Conservation (phyloP, 2,329 filamentous ascomycete species). For the Pestalotiopsis sp. region DNA sequence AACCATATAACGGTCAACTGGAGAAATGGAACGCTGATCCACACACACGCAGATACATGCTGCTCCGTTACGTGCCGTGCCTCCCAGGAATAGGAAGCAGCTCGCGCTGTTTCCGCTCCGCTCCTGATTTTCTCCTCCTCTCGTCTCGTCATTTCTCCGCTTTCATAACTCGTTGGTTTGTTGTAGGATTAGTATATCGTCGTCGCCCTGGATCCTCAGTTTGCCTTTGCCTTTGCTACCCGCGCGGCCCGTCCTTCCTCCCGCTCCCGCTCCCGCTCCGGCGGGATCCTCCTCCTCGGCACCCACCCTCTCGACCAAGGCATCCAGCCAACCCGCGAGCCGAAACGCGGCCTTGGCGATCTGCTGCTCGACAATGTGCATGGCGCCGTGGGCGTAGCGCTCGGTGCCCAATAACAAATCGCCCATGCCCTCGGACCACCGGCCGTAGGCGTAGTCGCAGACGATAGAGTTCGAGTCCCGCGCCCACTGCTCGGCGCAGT, state of each 20-base stretch:
- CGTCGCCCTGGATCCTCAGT: too few species aligned
- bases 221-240: background rate
- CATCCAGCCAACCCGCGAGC: background rate
- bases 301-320: background rate
- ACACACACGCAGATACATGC: background rate
- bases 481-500: conserved; percentile 4
- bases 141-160: background rate
- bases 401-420: background rate
- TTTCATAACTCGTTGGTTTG: background rate
- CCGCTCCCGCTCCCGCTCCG: background rate
- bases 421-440: background rate
- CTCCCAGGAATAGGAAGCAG: background rate
- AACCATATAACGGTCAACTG: background rate
- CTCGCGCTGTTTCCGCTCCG: background rate
- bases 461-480: background rate
- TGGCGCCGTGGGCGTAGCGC: background rate
- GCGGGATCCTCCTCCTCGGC: background rate
- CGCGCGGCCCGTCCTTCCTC: background rate
- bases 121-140: background rate
- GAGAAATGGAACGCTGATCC: background rate
- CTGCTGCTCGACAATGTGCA: conserved; percentile 2
- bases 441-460: conserved; percentile 3
- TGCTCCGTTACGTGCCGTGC: background rate
- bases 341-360: background rate
- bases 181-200: background rate